Evolutionary conservation across 768 basidiomycete species (phyloP), one percentile per base, ranked within the genome.

Genomic region (Tricholoma flavovirens): DNA sequence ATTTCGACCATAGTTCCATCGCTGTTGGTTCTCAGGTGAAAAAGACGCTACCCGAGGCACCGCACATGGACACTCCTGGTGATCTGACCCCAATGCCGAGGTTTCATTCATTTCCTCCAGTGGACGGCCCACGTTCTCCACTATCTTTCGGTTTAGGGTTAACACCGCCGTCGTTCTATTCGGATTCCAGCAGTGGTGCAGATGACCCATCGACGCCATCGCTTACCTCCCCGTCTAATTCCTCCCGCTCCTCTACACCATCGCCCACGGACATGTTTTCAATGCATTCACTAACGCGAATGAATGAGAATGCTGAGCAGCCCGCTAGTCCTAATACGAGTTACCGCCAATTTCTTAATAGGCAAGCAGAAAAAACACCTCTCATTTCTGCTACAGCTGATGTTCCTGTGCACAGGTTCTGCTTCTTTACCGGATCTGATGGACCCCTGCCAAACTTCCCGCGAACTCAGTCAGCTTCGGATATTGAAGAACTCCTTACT

Each of bases 361-460:
- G 75, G 88, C 88, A 62, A 46, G 83, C 15, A 29, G 6, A 15
- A 36, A 26, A 8, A 42, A 49, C 51, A 56, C 46, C 21, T 38
- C n/a, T 53, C 26, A 24, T 4, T 19, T 24, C 22, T n/a, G 32
- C 6, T 17, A 21, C 24, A 49, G 43, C 58, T 63, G 26, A 55
- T 57, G 50, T 33, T 51, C 43, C 5, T 52, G 15, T 40, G 5
- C 19, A 40, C 54, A 91, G 89, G 62, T 90, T 87, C 69, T 91
- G 89, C 73, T 91, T 90, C 71, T 91, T 81, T 70, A 90, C 89
- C 2, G 89, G 89, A 53, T 53, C 52, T 17, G 52, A 43, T 15
- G 40, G 26, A 19, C 19, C 35, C 49, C 15, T 57, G 30, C 32
- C 60, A 26, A 49, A 60, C 32, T 60, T 59, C 14, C 67, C 73